Percentiles rank a stretch among this genome's conserved stretches.
Conservation (phyloP, 2,329 filamentous ascomycete genomes). For the Colletotrichum eleusines region DNA sequence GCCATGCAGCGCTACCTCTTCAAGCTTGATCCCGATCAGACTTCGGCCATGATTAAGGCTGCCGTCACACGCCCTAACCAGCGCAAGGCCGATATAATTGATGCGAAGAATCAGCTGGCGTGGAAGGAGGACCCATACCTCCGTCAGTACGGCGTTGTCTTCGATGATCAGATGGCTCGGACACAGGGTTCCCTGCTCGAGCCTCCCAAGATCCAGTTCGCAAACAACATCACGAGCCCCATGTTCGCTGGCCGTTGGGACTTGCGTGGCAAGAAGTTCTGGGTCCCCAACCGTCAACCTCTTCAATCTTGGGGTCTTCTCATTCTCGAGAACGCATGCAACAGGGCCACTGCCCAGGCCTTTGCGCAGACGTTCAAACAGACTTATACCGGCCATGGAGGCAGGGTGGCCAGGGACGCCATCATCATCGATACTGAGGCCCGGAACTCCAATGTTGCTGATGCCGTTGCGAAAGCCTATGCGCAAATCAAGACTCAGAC, state of each 20-base stretch:
- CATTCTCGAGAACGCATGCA: constrained; percentile 68
- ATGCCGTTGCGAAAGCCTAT: constrained; percentile 68
- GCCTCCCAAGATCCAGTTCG: constrained; percentile 79
- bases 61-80: constrained; percentile 81
- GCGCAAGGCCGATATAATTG: constrained; percentile 76
- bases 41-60: constrained; percentile 90
- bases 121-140: constrained; percentile 79
- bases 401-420: constrained; percentile 48
- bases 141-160: constrained; percentile 77
- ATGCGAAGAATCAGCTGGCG: constrained; percentile 74
- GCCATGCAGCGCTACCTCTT: constrained; percentile 71
- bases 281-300: constrained; percentile 68
- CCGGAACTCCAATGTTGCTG: constrained; percentile 57
- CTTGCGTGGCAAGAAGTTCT: constrained; percentile 83
- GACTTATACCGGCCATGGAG: constrained; percentile 64
- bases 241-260: constrained; percentile 85
- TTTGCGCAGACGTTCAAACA: constrained; percentile 65
- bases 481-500: constrained; percentile 65
- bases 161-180: constrained; percentile 73
- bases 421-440: constrained; percentile 48
- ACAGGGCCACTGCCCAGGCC: constrained; percentile 66
- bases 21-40: constrained; percentile 75
- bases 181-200: constrained; percentile 79
- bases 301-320: constrained; percentile 83
- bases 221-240: constrained; percentile 68